Conservation (phyloP, 2,329 filamentous ascomycete species). For the Herpotrichia juniperi region DNA sequence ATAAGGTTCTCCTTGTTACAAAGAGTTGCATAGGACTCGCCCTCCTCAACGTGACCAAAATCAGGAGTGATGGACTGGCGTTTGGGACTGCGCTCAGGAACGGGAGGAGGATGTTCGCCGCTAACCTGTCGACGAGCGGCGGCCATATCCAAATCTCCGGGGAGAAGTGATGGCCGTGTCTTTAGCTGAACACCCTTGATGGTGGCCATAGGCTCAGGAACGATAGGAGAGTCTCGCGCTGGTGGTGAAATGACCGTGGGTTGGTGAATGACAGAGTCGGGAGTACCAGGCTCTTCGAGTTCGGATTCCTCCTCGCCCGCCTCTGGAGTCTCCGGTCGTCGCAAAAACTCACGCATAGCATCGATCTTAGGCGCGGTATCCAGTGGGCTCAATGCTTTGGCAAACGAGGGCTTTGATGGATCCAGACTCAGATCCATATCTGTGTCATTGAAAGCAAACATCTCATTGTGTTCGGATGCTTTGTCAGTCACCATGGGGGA, state of each 20-base stretch:
- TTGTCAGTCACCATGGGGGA: slow-evolving; percentile 36
- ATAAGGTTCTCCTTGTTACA: slow-evolving; percentile 53
- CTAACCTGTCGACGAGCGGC: slow-evolving; percentile 86
- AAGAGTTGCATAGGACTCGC: slow-evolving; percentile 32
- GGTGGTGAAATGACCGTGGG: slow-evolving; percentile 55
- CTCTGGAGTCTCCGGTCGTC: slow-evolving; percentile 60
- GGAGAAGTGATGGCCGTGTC: slow-evolving; percentile 85
- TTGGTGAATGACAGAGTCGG: slow-evolving; percentile 89
- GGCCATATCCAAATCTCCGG: slow-evolving; percentile 84
- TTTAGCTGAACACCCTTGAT: slow-evolving; percentile 90
- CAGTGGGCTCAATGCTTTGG: slow-evolving; percentile 34
- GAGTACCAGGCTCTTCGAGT: slow-evolving; percentile 70
- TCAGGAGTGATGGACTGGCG: slow-evolving; percentile 44
- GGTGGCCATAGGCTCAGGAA: slow-evolving; percentile 84
- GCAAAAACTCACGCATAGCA: slow-evolving; percentile 45
- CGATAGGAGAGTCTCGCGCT: slow-evolving; percentile 60
- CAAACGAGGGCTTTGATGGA: slow-evolving; percentile 57
- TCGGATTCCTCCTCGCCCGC: slow-evolving; percentile 53
- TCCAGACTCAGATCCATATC: slow-evolving; percentile 62
- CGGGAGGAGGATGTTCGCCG: slow-evolving; percentile 64
- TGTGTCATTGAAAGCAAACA: slow-evolving; percentile 58
- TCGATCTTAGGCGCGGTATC: slow-evolving; percentile 45
- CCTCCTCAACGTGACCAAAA: slow-evolving; percentile 40
- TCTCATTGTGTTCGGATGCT: slow-evolving; percentile 43
- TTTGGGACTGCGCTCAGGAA: slow-evolving; percentile 46